phyloP scores from a whole-genome alignment of 768 basidiomycete species.

The Agaricus blazei region DNA sequence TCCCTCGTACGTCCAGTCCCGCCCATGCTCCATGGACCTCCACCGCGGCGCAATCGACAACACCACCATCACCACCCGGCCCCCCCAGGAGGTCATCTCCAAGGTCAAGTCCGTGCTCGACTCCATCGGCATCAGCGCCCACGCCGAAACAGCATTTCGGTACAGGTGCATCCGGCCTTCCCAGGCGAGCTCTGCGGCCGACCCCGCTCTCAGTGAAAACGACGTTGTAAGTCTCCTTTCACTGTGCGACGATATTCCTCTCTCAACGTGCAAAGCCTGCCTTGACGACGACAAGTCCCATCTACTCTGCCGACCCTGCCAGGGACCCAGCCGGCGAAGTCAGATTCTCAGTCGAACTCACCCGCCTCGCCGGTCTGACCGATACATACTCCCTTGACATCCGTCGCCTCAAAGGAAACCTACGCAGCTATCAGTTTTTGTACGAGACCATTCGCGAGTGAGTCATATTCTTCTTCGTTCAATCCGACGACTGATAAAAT shows the following conservation, averaged over 20 bases:
- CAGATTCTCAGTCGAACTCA: slow-evolving; percentile 89
- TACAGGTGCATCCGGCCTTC: slow-evolving; percentile 72
- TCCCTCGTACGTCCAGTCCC: no score
- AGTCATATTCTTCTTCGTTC: neutral
- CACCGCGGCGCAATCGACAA: slow-evolving; percentile 91
- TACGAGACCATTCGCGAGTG: slow-evolving; percentile 53
- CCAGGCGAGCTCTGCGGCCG: slow-evolving; percentile 19
- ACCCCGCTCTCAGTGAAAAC: neutral
- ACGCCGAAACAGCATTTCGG: slow-evolving; percentile 77
- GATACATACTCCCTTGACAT: slow-evolving; percentile 88
- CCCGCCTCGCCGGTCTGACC: slow-evolving; percentile 74
- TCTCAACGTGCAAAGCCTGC: no score
- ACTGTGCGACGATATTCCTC: neutral
- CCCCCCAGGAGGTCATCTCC: slow-evolving; percentile 73
- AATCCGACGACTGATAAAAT: no score
- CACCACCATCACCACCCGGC: slow-evolving; percentile 70
- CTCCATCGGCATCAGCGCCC: slow-evolving; percentile 78
- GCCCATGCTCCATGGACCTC: slow-evolving; percentile 11
- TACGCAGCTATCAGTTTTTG: slow-evolving; percentile 80
- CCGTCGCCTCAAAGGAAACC: slow-evolving; percentile 79
- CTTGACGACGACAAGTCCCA: neutral
- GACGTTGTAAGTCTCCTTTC: slow-evolving; percentile 1
- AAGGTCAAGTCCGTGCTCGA: slow-evolving; percentile 65
- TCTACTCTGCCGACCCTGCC: slow-evolving; percentile 17
- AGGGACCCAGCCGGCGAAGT: slow-evolving; percentile 89